phyloP scores from a whole-genome alignment of 2,329 filamentous ascomycete genomes.

The Pyrenophora tritici-repentis region DNA sequence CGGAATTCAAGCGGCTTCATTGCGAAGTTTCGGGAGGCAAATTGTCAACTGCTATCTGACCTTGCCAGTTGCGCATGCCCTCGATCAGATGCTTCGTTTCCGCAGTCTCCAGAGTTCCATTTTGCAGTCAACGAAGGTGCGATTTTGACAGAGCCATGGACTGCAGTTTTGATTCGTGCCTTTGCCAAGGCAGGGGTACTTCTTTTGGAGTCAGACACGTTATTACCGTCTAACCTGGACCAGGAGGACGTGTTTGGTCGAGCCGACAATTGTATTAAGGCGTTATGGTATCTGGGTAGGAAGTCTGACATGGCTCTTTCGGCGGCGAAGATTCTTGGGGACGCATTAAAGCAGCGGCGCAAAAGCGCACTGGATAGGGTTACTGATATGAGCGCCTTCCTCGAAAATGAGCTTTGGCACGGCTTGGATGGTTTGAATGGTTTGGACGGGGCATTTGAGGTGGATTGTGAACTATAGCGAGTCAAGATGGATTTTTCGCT shows the following conservation, averaged over 20 bases:
- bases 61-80: constrained; percentile 55
- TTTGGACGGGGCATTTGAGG: constrained; percentile 22
- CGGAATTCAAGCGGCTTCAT: constrained; percentile 45
- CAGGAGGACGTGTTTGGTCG: constrained; percentile 42
- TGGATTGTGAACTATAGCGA: constrained; percentile 24
- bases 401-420: constrained; percentile 35
- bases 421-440: constrained; percentile 30
- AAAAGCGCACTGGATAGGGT: constrained; percentile 29
- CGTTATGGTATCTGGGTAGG: constrained; percentile 60
- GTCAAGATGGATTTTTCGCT: constrained; percentile 3
- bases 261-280: constrained; percentile 58
- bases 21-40: constrained; percentile 50
- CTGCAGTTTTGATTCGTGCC: constrained; percentile 58
- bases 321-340: constrained; percentile 47
- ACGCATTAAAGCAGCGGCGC: constrained; percentile 38
- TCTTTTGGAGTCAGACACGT: constrained; percentile 46
- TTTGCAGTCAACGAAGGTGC: constrained; percentile 60
- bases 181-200: constrained; percentile 57
- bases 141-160: constrained; percentile 66
- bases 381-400: constrained; percentile 31
- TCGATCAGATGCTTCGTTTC: constrained; percentile 30
- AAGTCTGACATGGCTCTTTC: constrained; percentile 60
- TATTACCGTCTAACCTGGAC: constrained; percentile 11
- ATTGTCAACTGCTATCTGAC: constrained; percentile 55
- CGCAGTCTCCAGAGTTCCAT: constrained; percentile 54